Conservation (phyloP, 2,329 filamentous ascomycete species). For the Ophiostoma pallidulum region DNA sequence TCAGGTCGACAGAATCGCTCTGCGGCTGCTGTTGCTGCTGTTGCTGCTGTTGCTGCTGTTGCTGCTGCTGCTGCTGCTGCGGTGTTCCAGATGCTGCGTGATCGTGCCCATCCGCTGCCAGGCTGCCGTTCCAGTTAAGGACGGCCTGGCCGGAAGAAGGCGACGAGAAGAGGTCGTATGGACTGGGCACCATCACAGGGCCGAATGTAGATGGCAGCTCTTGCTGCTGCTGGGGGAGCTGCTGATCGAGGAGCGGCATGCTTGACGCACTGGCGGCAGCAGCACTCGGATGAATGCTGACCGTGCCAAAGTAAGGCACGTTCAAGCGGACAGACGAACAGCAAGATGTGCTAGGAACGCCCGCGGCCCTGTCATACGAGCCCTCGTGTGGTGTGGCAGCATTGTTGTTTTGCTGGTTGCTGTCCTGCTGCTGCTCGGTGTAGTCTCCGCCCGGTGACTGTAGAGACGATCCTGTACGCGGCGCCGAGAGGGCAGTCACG, state of each 20-base stretch:
- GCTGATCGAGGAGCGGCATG: background rate
- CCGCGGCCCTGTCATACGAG: too few species aligned
- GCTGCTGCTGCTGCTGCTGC: background rate
- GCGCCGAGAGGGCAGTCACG: too few species aligned
- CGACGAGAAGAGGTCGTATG: background rate
- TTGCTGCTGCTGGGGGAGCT: constrained; percentile 5
- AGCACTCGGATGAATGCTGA: constrained; percentile 30
- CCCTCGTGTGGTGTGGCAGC: background rate
- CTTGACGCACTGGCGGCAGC: background rate
- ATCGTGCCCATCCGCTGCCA: background rate
- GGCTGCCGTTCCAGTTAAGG: constrained; percentile 1
- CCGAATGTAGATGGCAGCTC: background rate
- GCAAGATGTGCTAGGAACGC: background rate
- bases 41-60: too few species aligned
- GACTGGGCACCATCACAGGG: background rate
- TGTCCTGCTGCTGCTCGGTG: too few species aligned
- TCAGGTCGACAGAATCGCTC: constrained; percentile 8
- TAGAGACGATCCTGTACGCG: too few species aligned
- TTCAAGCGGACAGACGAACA: constrained; percentile 27
- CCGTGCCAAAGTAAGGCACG: constrained; percentile 38
- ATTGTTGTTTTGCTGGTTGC: background rate
- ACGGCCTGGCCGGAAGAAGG: background rate
- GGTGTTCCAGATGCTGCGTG: too few species aligned
- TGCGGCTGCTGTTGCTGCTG: background rate
- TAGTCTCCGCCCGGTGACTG: too few species aligned